phyloP scores from a whole-genome alignment of 768 basidiomycete species.

The Calocybe indica region DNA sequence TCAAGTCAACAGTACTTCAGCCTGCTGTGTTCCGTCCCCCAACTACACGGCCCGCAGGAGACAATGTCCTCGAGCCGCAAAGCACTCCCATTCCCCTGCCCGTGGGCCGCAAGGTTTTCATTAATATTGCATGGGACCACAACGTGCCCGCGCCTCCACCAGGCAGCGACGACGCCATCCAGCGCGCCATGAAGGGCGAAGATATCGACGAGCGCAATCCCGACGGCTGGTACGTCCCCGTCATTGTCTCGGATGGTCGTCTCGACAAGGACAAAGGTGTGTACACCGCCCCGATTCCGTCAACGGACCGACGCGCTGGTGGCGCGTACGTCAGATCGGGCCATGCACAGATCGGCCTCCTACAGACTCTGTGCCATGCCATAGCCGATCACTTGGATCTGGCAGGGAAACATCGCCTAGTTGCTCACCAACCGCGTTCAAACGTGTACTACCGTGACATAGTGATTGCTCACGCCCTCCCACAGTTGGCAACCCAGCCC shows the following conservation, averaged over 20 bases:
- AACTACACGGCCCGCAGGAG: background rate
- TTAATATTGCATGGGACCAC: constrained; percentile 68
- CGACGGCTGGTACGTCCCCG: constrained; percentile 59
- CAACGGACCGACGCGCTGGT: too few species aligned
- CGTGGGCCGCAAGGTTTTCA: constrained; percentile 57
- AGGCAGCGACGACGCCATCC: constrained; percentile 51
- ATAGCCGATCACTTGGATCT: too few species aligned
- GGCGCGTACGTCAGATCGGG: too few species aligned
- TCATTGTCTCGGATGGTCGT: constrained; percentile 60
- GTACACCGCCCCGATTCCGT: background rate
- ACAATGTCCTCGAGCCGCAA: constrained; percentile 22
- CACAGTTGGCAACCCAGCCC: constrained; percentile 59
- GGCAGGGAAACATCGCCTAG: too few species aligned
- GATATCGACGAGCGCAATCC: constrained; percentile 31
- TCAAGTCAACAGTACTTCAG: constrained; percentile 50
- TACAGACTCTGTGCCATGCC: too few species aligned
- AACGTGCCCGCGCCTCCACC: constrained; percentile 66
- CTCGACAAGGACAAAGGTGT: constrained; percentile 68
- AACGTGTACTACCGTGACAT: too few species aligned
- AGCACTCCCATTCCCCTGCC: constrained; percentile 26
- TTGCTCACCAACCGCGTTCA: too few species aligned
- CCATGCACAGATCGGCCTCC: too few species aligned
- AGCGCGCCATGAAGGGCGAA: constrained; percentile 50
- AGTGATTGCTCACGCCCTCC: too few species aligned
- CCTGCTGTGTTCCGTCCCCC: constrained; percentile 26